These are phyloP conservation scores for Sphaerostilbella broomeana DNA, from an alignment of 2,329 filamentous ascomycete genomes.

Conservation along the genomic window DNA sequence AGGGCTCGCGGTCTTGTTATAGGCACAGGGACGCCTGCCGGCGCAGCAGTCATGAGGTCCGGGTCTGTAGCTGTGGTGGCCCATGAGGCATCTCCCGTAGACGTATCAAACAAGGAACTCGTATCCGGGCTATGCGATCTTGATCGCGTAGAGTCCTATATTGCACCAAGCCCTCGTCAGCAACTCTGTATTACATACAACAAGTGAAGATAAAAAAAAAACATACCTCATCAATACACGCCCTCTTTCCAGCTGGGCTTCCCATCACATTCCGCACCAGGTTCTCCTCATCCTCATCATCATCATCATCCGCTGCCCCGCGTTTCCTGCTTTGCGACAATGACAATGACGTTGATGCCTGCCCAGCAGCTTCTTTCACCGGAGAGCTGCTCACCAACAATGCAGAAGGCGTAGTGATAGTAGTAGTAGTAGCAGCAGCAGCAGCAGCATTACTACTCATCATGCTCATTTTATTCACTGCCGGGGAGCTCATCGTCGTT, in stretches of 20 bases:
- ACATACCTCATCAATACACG: slow-evolving; percentile 29
- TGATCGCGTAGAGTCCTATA: slow-evolving; percentile 16
- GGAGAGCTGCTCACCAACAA: slow-evolving; percentile 17
- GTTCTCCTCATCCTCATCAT: slow-evolving; percentile 22
- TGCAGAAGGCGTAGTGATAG: slow-evolving; percentile 7
- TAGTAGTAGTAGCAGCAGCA: no score
- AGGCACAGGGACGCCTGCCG: slow-evolving; percentile 4
- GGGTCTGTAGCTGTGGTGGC: slow-evolving; percentile 45
- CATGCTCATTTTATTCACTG: neutral
- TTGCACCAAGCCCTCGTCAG: neutral
- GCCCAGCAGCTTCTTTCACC: slow-evolving; percentile 15
- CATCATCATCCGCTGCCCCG: slow-evolving; percentile 19
- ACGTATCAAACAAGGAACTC: slow-evolving; percentile 46
- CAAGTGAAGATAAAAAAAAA: neutral
- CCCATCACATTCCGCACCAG: slow-evolving; percentile 18
- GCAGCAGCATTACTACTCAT: slow-evolving; percentile 1
- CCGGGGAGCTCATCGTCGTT: slow-evolving; percentile 7
- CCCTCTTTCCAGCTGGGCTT: slow-evolving; percentile 26
- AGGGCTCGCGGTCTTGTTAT: slow-evolving; percentile 23
- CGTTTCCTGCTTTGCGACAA: slow-evolving; percentile 23
- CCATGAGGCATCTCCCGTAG: slow-evolving; percentile 41
- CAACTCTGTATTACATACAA: neutral
- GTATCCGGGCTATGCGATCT: slow-evolving; percentile 34
- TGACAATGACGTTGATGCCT: no score
- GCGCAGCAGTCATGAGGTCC: slow-evolving; percentile 23